Evolutionary conservation across 768 basidiomycete genomes (phyloP).

Genomic region (Polyporus arcularius): DNA sequence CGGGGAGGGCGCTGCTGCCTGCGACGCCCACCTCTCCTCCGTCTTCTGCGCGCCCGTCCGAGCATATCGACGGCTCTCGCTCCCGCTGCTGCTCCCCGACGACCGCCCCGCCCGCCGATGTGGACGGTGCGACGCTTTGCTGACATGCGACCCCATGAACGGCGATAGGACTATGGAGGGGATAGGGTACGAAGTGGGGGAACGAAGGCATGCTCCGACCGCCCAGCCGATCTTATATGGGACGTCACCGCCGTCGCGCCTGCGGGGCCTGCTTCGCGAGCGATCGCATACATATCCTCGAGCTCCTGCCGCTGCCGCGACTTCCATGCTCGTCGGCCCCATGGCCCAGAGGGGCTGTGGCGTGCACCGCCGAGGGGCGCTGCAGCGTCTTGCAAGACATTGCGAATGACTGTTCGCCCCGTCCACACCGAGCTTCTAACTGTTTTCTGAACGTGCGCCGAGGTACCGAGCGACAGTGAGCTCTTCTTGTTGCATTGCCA

Average conservation of each 20-base stretch:
- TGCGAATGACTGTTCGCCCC: too few relatives aligned
- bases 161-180: neutral
- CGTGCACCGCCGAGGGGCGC: neutral
- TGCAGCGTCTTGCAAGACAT: neutral
- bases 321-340: neutral
- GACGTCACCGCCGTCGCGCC: neutral
- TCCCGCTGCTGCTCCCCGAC: neutral
- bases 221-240: neutral
- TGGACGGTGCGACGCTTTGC: neutral
- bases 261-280: neutral
- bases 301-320: neutral
- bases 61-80: neutral
- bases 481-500: too few relatives aligned
- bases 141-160: neutral
- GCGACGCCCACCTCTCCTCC: neutral
- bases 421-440: too few relatives aligned
- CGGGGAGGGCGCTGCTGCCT: neutral
- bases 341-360: neutral
- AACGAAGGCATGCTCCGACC: neutral
- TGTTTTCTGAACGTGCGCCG: too few relatives aligned
- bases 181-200: neutral
- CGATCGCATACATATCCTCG: neutral
- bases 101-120: neutral
- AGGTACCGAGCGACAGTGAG: too few relatives aligned
- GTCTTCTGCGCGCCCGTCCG: neutral